Evolutionary conservation across 2,329 filamentous ascomycete genomes (phyloP).

Genomic region (Aspergillus cejpii): DNA sequence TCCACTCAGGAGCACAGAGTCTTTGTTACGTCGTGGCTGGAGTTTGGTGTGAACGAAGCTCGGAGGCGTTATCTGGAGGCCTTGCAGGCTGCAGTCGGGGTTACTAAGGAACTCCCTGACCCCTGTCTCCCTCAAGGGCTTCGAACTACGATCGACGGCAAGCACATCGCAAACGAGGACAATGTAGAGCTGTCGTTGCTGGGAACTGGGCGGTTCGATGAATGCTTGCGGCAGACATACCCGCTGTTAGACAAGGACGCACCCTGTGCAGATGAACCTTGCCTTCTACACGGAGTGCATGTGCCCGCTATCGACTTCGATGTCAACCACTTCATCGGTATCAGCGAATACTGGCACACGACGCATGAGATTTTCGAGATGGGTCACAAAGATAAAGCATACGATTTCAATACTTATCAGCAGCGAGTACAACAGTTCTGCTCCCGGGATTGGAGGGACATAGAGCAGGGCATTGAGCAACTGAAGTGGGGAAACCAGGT

Average conservation of each 20-base stretch:
- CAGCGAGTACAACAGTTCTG: conserved; percentile 79
- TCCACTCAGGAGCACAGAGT: conserved; percentile 72
- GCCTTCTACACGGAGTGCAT: conserved; percentile 82
- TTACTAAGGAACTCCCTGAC: conserved; percentile 67
- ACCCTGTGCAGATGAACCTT: conserved; percentile 74
- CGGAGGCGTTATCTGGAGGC: conserved; percentile 74
- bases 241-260: conserved; percentile 85
- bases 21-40: conserved; percentile 94
- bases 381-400: conserved; percentile 68
- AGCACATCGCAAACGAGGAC: conserved; percentile 43
- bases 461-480: conserved; percentile 58
- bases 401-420: conserved; percentile 87
- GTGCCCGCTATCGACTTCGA: conserved; percentile 95
- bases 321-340: conserved; percentile 94
- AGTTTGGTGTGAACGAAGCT: conserved; percentile 94
- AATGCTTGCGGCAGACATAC: conserved; percentile 74
- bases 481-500: conserved; percentile 71
- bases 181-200: conserved; percentile 52
- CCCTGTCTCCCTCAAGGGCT: conserved; percentile 81
- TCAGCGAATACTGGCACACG: conserved; percentile 98
- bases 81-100: conserved; percentile 57
- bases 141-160: conserved; percentile 65
- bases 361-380: conserved; percentile 87
- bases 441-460: conserved; percentile 70
- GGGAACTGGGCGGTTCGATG: conserved; percentile 79